These are phyloP conservation scores for Colletotrichum melonis DNA, from an alignment of 2,329 filamentous ascomycete species.

Conservation along the genomic window DNA sequence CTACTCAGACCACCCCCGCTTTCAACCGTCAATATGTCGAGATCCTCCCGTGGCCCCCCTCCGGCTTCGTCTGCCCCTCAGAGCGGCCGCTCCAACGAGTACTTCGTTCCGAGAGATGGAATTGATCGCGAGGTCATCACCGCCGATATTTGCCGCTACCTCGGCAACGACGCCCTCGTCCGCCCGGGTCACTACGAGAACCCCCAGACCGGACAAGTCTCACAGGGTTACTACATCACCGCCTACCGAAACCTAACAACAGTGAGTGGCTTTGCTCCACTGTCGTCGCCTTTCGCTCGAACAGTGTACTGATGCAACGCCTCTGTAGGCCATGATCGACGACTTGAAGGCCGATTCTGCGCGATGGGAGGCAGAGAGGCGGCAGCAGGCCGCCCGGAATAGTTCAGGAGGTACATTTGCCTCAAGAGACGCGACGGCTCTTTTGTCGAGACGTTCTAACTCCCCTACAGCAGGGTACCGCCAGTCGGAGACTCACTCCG, in stretches of 20 bases:
- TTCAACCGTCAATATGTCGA: constrained; percentile 50
- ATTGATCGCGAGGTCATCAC: constrained; percentile 88
- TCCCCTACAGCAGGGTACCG: constrained; percentile 68
- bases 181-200: constrained; percentile 79
- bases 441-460: constrained; percentile 68
- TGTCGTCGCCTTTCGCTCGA: background rate
- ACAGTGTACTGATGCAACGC: constrained; percentile 2
- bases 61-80: constrained; percentile 48
- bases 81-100: constrained; percentile 75
- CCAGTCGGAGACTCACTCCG: constrained; percentile 61
- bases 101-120: constrained; percentile 83
- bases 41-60: constrained; percentile 50
- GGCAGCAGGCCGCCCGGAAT: constrained; percentile 65
- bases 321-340: constrained; percentile 69
- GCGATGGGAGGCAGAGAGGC: constrained; percentile 70
- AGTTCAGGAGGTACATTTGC: constrained; percentile 68
- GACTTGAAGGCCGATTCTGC: constrained; percentile 72
- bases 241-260: constrained; percentile 83
- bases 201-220: constrained; percentile 67
- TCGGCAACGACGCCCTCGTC: constrained; percentile 85
- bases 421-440: constrained; percentile 61
- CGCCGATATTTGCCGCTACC: constrained; percentile 85
- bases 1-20: constrained; percentile 27
- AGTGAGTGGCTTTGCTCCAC: constrained; percentile 60
- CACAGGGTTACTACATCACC: constrained; percentile 81